Evolutionary conservation across 768 basidiomycete species (phyloP).

Genomic region (Boletus subcaerulescens): DNA sequence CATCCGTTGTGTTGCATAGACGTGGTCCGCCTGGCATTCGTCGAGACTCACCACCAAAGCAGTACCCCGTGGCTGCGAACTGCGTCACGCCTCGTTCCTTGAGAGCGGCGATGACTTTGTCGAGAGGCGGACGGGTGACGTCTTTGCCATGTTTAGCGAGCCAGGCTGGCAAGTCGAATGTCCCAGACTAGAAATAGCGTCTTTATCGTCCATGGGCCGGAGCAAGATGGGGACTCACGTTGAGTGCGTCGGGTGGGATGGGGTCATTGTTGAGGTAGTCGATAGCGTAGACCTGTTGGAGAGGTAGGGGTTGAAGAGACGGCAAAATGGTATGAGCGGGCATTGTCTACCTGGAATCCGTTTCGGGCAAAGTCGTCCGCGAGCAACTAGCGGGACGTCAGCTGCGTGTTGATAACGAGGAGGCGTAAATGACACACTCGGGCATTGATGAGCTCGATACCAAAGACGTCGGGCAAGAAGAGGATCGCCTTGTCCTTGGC

Average conservation of each 20-base stretch:
- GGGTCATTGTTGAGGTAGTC: constrained; percentile 33
- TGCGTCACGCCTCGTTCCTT: constrained; percentile 55
- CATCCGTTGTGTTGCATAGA: too few relatives aligned
- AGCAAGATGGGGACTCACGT: constrained; percentile 1
- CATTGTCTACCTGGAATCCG: constrained; percentile 33
- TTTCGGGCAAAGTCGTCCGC: constrained; percentile 43
- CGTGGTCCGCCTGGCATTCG: too few relatives aligned
- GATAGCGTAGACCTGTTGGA: constrained; percentile 14
- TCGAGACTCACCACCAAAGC: constrained; percentile 53
- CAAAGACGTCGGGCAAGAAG: constrained; percentile 53
- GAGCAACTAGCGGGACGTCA: constrained; percentile 32
- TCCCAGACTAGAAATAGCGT: neutral
- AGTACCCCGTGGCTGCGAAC: constrained; percentile 66
- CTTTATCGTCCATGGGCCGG: neutral
- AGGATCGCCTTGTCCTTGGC: constrained; percentile 56
- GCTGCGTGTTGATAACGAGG: neutral
- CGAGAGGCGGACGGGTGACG: constrained; percentile 45
- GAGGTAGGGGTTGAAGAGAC: neutral
- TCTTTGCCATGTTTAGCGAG: constrained; percentile 38
- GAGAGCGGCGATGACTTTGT: constrained; percentile 56
- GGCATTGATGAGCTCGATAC: constrained; percentile 44
- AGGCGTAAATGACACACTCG: constrained; percentile 30
- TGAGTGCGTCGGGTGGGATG: constrained; percentile 12
- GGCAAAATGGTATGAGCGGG: neutral
- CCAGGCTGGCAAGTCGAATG: constrained; percentile 35